Evolutionary conservation across 2,329 filamentous ascomycete species (phyloP), one percentile per base, ranked within the genome.

Genomic region (Fusarium sp.): DNA sequence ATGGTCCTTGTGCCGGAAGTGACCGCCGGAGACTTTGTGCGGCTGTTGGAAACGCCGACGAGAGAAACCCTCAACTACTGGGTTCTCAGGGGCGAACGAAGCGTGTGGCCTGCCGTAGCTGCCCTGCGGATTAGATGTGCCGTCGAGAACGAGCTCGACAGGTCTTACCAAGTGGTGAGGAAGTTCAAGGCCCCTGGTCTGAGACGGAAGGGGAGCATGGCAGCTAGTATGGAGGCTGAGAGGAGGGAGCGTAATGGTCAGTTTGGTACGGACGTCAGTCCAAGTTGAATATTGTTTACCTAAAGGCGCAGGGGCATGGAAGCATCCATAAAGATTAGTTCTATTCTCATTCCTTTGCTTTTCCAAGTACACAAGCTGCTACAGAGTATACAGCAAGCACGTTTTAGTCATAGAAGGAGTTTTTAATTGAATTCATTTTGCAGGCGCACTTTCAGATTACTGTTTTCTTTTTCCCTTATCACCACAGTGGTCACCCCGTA

Each of bases 21-120:
- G 6, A 88, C 88, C 6, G 82, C 90, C 1, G 80, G 83, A 1
- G 94, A 98, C 79, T 94, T 97, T 77, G 82, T 91, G 44, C 87
- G 91, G 34, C 82, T 98, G 34, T 85, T 98, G n/a, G 92, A 97
- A 78, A 93, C 92, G 30, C 94, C 94, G 1, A 95, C 91, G 1
- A 85, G 88, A 54, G 88, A 91, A 63, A 90, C 89, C 11, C 82
- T 98, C 6, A 89, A 93, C 62, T 92, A 95, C 73, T 98, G 94
- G 95, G 94, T 97, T 57, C 80, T 90, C 32, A 87, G 91, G 58
- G 95, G 95, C 3, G 95, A 98, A 80, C 84, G 90, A 67, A 94
- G 92, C 71, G 94, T 97, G 0, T 98, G 95, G 94, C 95, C 94
- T 1, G 93, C 94, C 4, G 89, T 97, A 5, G 90, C 90, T 32